A percentile compares a stretch with the other conserved stretches of the same genome.
Evolutionary conservation across 495 filamentous ascomycete species (phyloP).

Genomic region (Penicillium lividum): DNA sequence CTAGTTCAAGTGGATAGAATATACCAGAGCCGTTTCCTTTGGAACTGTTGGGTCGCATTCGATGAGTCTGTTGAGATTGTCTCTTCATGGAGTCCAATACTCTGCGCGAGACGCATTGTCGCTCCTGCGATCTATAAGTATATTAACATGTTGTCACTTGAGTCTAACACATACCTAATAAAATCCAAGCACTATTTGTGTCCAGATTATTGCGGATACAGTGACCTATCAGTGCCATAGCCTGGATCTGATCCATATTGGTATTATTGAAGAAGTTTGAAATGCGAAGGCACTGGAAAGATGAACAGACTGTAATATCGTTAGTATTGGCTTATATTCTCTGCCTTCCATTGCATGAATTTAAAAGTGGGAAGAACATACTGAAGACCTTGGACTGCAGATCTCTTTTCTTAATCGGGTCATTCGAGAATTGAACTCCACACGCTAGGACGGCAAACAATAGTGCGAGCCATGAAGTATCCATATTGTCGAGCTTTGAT

Average conservation of each 20-base stretch:
- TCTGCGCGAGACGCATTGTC: background rate
- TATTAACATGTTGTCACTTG: background rate
- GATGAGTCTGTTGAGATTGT: background rate
- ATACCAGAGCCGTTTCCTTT: background rate
- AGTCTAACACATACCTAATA: background rate
- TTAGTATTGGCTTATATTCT: background rate
- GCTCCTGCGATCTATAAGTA: background rate
- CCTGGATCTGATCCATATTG: background rate
- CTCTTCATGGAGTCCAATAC: background rate
- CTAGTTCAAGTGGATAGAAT: background rate
- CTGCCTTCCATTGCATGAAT: background rate
- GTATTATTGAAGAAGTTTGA: background rate
- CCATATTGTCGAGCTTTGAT: background rate
- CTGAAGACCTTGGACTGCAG: background rate
- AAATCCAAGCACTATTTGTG: background rate
- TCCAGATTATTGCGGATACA: background rate
- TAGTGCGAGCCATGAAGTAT: background rate
- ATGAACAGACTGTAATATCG: background rate
- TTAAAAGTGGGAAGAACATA: background rate
- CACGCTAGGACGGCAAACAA: conserved; percentile 1
- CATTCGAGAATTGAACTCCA: conserved; percentile 1
- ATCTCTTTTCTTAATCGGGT: background rate
- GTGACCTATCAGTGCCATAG: background rate
- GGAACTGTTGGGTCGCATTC: background rate
- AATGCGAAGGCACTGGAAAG: background rate